Conservation (phyloP, 306 rosid genomes). For the Malus fusca region DNA sequence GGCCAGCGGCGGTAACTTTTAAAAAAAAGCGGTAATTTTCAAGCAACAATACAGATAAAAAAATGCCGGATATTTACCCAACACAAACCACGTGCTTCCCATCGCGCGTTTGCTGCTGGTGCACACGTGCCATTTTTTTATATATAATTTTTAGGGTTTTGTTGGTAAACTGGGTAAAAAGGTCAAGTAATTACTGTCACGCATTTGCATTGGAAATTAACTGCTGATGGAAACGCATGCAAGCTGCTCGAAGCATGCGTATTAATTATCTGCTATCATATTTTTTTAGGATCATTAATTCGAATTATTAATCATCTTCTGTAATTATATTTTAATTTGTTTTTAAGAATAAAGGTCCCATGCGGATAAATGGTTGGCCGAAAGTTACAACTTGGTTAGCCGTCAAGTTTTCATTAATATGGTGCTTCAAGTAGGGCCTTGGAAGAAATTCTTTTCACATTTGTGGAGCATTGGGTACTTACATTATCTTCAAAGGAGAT, state of each 20-base stretch:
- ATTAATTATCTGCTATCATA: neutral
- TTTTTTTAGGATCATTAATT: neutral
- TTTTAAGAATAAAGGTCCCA: neutral
- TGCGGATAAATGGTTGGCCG: neutral
- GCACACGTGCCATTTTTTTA: neutral
- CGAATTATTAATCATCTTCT: neutral
- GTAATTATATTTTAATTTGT: neutral
- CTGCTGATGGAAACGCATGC: neutral
- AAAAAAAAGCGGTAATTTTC: neutral
- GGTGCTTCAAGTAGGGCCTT: too few relatives aligned
- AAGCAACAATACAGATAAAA: neutral
- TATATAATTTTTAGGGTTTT: too few relatives aligned
- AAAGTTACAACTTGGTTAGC: neutral
- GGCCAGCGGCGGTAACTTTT: slow-evolving; percentile 15
- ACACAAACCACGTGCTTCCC: slow-evolving; percentile 23
- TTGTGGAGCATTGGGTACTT: too few relatives aligned
- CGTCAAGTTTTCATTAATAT: neutral
- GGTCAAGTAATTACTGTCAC: neutral
- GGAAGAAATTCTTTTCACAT: too few relatives aligned
- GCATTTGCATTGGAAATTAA: neutral
- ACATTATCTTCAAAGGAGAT: too few relatives aligned
- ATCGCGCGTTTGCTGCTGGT: slow-evolving; percentile 7
- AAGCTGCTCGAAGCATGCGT: neutral
- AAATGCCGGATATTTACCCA: slow-evolving; percentile 15
- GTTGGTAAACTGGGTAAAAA: neutral